phyloP scores from a whole-genome alignment of 177 flowering plant species.

The Vitis hybrid region DNA sequence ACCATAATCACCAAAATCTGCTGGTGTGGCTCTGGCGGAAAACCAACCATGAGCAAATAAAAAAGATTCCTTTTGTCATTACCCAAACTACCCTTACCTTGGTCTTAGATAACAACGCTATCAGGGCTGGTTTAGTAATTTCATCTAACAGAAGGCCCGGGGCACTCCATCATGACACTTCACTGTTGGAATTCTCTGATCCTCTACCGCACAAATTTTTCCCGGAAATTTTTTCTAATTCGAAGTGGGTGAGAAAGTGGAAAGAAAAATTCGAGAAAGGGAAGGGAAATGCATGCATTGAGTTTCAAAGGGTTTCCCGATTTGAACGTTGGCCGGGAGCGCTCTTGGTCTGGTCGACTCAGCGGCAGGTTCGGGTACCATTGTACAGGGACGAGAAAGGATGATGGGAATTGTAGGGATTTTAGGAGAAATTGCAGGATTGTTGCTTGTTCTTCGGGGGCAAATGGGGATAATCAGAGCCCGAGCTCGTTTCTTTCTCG shows the following conservation, averaged over 20 bases:
- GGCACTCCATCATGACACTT: not conserved
- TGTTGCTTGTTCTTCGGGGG: slow-evolving; percentile 37
- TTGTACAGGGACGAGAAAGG: slow-evolving; percentile 12
- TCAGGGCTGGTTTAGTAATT: not conserved
- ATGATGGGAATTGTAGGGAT: slow-evolving; percentile 7
- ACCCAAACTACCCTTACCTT: not conserved
- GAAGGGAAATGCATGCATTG: slow-evolving; percentile 39
- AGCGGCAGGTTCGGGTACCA: slow-evolving; percentile 1
- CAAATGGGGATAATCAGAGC: slow-evolving; percentile 21
- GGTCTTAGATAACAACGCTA: not conserved
- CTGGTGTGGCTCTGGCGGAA: not conserved
- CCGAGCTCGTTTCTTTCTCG: slow-evolving; percentile 44
- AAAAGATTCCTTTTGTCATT: too few species aligned
- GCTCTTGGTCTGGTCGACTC: slow-evolving; percentile 12
- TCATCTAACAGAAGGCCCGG: not conserved
- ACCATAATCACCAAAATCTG: not conserved
- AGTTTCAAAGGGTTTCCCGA: slow-evolving; percentile 26
- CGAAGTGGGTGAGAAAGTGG: not conserved
- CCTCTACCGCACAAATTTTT: not conserved
- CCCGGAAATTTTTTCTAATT: not conserved
- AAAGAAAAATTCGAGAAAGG: not conserved
- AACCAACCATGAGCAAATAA: too few species aligned
- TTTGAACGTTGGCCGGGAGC: slow-evolving; percentile 18
- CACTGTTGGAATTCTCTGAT: not conserved
- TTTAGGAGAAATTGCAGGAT: slow-evolving; percentile 24